Conservation (phyloP, 345 rosid genomes). For the Kandelia obovata region DNA sequence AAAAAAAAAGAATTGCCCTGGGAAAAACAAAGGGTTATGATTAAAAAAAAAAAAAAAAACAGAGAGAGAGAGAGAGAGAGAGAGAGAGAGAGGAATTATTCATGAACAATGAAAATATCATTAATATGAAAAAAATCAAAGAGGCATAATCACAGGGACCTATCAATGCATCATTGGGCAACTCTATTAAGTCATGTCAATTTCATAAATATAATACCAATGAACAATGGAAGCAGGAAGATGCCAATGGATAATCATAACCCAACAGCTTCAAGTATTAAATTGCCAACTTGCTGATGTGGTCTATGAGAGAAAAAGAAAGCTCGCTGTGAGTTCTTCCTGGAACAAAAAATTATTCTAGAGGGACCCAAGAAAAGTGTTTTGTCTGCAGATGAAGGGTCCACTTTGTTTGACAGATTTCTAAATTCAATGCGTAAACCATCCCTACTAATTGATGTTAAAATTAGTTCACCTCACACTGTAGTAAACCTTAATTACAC, state of each 20-base stretch:
- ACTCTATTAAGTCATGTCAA: too few species aligned
- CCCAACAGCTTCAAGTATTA: not conserved
- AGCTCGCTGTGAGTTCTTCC: not conserved
- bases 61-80: not conserved
- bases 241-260: not conserved
- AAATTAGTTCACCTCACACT: too few species aligned
- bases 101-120: too few species aligned
- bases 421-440: too few species aligned
- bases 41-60: not conserved
- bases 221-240: not conserved
- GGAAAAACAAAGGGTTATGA: not conserved
- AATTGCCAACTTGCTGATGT: conserved; percentile 7
- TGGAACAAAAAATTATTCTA: not conserved
- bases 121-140: too few species aligned
- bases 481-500: too few species aligned
- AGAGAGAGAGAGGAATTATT: too few species aligned
- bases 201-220: not conserved
- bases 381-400: not conserved
- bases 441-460: too few species aligned
- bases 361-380: not conserved
- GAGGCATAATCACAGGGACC: too few species aligned
- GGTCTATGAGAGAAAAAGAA: not conserved
- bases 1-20: not conserved
- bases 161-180: too few species aligned
- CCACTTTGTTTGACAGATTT: too few species aligned